Evolutionary conservation across 306 rosid genomes (phyloP).

Genomic region (Vicia sativa): DNA sequence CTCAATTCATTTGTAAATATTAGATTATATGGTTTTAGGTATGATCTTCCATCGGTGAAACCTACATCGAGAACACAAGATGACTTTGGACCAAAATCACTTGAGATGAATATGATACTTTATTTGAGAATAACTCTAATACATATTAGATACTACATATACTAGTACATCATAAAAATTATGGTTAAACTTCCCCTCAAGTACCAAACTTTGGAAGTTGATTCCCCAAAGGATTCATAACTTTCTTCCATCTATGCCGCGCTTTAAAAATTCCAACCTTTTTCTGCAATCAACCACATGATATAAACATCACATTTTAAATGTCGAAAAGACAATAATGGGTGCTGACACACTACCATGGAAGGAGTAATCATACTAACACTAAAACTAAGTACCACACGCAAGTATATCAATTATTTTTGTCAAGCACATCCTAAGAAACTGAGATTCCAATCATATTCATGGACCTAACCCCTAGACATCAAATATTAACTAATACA

Average conservation of each 20-base stretch:
- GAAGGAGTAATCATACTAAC: conserved; percentile 12
- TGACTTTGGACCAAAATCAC: too few species aligned
- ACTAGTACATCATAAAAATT: background rate
- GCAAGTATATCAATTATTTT: background rate
- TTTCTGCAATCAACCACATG: conserved; percentile 50
- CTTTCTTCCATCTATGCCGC: conserved; percentile 60
- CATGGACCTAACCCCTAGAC: background rate
- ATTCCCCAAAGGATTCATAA: conserved; percentile 38
- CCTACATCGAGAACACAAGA: too few species aligned
- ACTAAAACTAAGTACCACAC: conserved; percentile 2
- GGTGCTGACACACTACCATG: background rate
- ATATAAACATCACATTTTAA: background rate
- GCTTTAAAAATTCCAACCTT: conserved; percentile 75
- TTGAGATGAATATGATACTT: too few species aligned
- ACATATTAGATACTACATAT: background rate
- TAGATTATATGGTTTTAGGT: too few species aligned
- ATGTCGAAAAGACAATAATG: background rate
- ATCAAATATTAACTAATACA: background rate
- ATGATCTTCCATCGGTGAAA: too few species aligned
- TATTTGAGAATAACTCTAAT: background rate
- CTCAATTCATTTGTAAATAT: too few species aligned
- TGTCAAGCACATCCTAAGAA: background rate
- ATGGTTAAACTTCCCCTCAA: conserved; percentile 8
- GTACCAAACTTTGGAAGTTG: conserved; percentile 49
- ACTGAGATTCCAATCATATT: conserved; percentile 10